A percentile compares a stretch with the other conserved stretches of the same genome.
Conservation (phyloP, 2,329 filamentous ascomycete genomes). For the Rhinocladiella mackenziei region DNA sequence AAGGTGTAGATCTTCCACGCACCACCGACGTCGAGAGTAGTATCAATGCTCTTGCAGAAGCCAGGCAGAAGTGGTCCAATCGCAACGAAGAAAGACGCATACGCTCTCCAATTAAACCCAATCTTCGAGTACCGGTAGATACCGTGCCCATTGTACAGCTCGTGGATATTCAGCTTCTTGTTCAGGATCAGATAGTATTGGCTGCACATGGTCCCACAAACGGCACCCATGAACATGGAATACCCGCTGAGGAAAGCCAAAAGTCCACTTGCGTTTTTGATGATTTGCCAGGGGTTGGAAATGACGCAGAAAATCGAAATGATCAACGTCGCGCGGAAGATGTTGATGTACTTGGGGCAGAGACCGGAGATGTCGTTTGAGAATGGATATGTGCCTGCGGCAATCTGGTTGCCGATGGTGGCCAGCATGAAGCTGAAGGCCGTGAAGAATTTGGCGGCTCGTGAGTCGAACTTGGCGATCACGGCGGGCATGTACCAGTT, state of each 20-base stretch:
- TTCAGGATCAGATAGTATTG: conserved; percentile 44
- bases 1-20: conserved; percentile 43
- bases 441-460: conserved; percentile 43
- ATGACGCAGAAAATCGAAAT: conserved; percentile 40
- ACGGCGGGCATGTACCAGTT: conserved; percentile 61
- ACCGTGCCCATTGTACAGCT: conserved; percentile 39
- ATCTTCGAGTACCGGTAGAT: conserved; percentile 41
- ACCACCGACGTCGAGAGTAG: conserved; percentile 37
- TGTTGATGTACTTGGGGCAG: conserved; percentile 74
- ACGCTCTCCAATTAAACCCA: conserved; percentile 38
- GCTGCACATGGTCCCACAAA: no score
- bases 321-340: conserved; percentile 68
- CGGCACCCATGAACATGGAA: conserved; percentile 61
- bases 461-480: conserved; percentile 51
- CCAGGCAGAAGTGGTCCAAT: conserved; percentile 33
- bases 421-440: conserved; percentile 41
- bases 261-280: conserved; percentile 22
- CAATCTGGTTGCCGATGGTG: conserved; percentile 43
- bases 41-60: conserved; percentile 39
- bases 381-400: conserved; percentile 54
- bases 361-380: conserved; percentile 79
- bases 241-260: conserved; percentile 65
- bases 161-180: conserved; percentile 40
- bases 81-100: conserved; percentile 34
- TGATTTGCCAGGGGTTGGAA: conserved; percentile 37